Evolutionary conservation across 805 yeast species (phyloP), one percentile per base, ranked within the genome.

Genomic region (Saturnispora hagleri): DNA sequence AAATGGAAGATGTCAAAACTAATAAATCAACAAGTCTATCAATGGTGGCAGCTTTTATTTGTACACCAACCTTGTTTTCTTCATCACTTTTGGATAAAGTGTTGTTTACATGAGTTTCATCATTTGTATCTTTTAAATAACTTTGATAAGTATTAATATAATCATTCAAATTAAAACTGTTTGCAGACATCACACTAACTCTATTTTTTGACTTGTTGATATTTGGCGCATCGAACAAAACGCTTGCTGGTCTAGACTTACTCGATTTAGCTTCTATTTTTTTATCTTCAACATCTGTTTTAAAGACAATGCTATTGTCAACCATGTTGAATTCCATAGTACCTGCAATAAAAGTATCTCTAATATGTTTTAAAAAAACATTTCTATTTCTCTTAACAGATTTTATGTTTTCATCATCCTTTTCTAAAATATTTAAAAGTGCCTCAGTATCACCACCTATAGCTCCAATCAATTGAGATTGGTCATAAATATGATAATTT

Each of bases 11-110:
- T 20, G 86, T 91, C 63, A 78, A 73, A 5, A 91, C 89, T 48
- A 91, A 68, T 22, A 90, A 74, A 65, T 91, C 97, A 51, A 89
- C 74, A 58, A 91, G 73, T 58, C 81, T 80, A 43, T 87, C 93
- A 52, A 88, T 67, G 1, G 86, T 75, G 1, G 93, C 93, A 3
- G 87, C 78, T 58, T 81, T 82, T 27, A 69, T 59, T 10, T 64
- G 53, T 20, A 68, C 61, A 41, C 62, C 66, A 41, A 60, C 58
- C 28, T 59, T 22, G 43, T 28, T 24, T 18, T 36, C 15, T 17
- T 31, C 47, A 43, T 6, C 10, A 22, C 10, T 20, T 12, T 40
- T 43, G 13, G 34, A 46, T 13, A 47, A 46, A 28, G 27, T 17
- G 13, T 43, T 40, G 10, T 20, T 36, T 12, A 31, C 41, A 12